phyloP scores from a whole-genome alignment of 805 yeast species.

The Jamesozyma lodderae region DNA sequence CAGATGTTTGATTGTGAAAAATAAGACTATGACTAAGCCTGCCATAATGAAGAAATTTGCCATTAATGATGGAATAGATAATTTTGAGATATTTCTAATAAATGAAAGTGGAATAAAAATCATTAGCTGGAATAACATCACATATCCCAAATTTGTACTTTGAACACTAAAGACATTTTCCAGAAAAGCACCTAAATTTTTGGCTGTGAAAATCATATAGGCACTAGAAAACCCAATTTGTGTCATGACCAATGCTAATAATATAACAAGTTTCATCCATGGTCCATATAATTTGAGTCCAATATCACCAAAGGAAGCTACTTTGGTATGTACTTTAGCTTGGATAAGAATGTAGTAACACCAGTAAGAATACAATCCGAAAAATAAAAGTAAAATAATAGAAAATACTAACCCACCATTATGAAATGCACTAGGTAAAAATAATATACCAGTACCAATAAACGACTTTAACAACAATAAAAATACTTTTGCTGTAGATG shows the following conservation, averaged over 20 bases:
- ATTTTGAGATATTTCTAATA: constrained; percentile 65
- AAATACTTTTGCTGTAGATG: constrained; percentile 65
- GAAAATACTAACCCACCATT: constrained; percentile 68
- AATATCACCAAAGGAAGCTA: constrained; percentile 72
- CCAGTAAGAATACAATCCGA: constrained; percentile 68
- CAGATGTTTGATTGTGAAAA: constrained; percentile 37
- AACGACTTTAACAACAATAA: constrained; percentile 64
- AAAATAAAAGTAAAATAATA: constrained; percentile 40
- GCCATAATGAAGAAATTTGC: constrained; percentile 62
- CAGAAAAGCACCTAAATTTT: constrained; percentile 57
- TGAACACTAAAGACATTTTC: constrained; percentile 37
- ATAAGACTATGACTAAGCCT: constrained; percentile 58
- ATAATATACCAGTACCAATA: constrained; percentile 68
- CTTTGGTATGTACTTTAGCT: constrained; percentile 50
- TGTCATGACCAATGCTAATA: constrained; percentile 55
- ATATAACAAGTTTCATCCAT: constrained; percentile 54
- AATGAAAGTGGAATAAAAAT: constrained; percentile 61
- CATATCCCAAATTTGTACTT: constrained; percentile 32
- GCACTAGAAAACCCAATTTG: constrained; percentile 79
- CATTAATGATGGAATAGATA: constrained; percentile 60
- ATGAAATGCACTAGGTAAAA: constrained; percentile 58
- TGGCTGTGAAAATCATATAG: constrained; percentile 69
- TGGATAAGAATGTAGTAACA: constrained; percentile 59
- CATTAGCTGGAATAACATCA: constrained; percentile 47
- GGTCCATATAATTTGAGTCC: constrained; percentile 56